These are phyloP conservation scores for Hymenoscyphus fraxineus DNA, from an alignment of 2,329 filamentous ascomycete genomes.

Conservation along the genomic window DNA sequence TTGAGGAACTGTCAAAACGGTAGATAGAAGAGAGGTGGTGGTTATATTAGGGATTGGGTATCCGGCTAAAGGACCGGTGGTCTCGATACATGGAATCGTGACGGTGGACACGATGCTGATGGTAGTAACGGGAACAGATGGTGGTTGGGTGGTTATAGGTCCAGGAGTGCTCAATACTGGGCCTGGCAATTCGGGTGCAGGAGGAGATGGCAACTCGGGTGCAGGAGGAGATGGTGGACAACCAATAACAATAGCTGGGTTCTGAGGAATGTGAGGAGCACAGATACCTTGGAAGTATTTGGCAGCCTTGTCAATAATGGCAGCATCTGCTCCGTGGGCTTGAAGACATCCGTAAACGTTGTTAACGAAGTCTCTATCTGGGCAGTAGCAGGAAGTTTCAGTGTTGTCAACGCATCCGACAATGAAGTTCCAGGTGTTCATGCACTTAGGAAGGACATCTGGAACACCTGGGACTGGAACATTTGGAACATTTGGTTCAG, in stretches of 20 bases:
- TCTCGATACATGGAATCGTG: conserved; percentile 47
- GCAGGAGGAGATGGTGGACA: conserved; percentile 48
- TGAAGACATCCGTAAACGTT: conserved; percentile 79
- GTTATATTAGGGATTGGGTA: conserved; percentile 48
- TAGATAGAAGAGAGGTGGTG: conserved; percentile 45
- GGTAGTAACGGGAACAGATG: conserved; percentile 42
- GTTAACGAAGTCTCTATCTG: conserved; percentile 68
- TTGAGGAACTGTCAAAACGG: conserved; percentile 49
- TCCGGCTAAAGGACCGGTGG: conserved; percentile 38
- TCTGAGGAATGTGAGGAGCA: conserved; percentile 65
- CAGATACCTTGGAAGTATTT: conserved; percentile 91
- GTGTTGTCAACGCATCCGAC: conserved; percentile 80
- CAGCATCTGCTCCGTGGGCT: conserved; percentile 65
- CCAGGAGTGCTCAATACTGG: conserved; percentile 33
- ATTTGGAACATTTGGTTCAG: conserved; percentile 35
- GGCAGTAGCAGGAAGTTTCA: conserved; percentile 83
- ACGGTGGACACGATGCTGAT: conserved; percentile 49
- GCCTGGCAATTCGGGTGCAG: conserved; percentile 51
- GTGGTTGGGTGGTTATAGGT: conserved; percentile 20
- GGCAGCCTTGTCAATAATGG: conserved; percentile 66
- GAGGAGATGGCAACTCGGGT: conserved; percentile 36
- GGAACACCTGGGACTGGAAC: conserved; percentile 47
- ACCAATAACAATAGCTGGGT: conserved; percentile 81
- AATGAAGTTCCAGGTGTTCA: conserved; percentile 83
- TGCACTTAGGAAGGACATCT: conserved; percentile 74